A percentile compares a stretch with the other conserved stretches of the same genome.
These are phyloP conservation scores for Pelargonium australe DNA, from an alignment of 441 rosid species.

Conservation along the genomic window DNA sequence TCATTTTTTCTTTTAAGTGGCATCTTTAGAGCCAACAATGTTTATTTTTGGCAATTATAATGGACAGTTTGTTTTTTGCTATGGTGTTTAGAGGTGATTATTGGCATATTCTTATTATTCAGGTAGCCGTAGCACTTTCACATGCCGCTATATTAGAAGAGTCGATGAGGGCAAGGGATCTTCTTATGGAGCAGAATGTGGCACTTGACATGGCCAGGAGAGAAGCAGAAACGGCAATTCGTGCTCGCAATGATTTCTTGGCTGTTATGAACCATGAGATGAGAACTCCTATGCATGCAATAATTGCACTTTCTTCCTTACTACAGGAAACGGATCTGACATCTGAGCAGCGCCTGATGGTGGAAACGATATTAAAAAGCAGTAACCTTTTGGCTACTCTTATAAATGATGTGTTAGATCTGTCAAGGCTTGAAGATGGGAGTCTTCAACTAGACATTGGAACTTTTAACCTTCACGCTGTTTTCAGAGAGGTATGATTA, in stretches of 20 bases:
- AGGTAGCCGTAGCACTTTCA: conserved; percentile 98
- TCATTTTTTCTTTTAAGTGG: background rate
- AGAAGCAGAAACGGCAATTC: conserved; percentile 94
- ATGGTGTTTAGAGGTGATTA: background rate
- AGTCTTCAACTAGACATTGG: conserved; percentile 79
- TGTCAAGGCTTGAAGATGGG: conserved; percentile 98
- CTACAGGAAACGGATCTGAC: conserved; percentile 95
- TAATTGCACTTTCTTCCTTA: conserved; percentile 88
- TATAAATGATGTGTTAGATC: conserved; percentile 92
- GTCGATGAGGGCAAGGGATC: conserved; percentile 97
- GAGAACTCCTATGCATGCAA: conserved; percentile 98
- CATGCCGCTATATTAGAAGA: conserved; percentile 97
- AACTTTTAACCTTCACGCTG: conserved; percentile 59
- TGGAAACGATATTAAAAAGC: conserved; percentile 89
- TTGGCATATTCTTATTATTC: conserved; percentile 20
- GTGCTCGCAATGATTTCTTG: conserved; percentile 94
- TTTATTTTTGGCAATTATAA: too few species aligned
- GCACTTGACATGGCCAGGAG: conserved; percentile 88
- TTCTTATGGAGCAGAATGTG: conserved; percentile 90
- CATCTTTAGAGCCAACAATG: too few species aligned
- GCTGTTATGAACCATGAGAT: conserved; percentile 99
- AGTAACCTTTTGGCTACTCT: conserved; percentile 84
- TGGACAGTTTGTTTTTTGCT: too few species aligned
- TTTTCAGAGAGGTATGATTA: conserved; percentile 60
- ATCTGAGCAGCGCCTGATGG: conserved; percentile 92